phyloP scores from a whole-genome alignment of 352 stramenopile genomes.

The Globisporangium yorkense region DNA sequence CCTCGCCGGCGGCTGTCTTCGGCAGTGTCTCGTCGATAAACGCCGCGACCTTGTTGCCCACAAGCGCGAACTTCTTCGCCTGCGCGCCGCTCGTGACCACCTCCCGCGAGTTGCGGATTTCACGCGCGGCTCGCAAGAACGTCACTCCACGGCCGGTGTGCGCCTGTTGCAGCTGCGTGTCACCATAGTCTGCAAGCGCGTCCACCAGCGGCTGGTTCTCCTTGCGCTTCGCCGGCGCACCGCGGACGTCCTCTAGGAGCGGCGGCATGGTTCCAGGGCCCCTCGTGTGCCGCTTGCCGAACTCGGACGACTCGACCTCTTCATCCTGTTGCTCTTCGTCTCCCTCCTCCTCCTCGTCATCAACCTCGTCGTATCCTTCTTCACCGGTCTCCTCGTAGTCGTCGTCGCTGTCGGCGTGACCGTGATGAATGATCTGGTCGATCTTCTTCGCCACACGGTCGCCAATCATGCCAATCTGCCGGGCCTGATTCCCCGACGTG shows the following conservation, averaged over 20 bases:
- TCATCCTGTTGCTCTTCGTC: constrained; percentile 9
- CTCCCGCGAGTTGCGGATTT: constrained; percentile 36
- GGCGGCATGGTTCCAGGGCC: constrained; percentile 23
- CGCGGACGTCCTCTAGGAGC: constrained; percentile 44
- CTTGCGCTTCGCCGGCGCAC: constrained; percentile 25
- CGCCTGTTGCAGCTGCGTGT: constrained; percentile 35
- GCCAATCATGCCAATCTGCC: constrained; percentile 59
- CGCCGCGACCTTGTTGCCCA: constrained; percentile 55
- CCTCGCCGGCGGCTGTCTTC: background rate
- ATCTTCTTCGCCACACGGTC: constrained; percentile 53
- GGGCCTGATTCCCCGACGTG: constrained; percentile 41
- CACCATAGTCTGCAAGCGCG: constrained; percentile 48
- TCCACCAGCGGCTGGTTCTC: constrained; percentile 67
- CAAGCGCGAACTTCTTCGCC: constrained; percentile 45
- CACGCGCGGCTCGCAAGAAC: constrained; percentile 53
- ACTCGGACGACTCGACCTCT: constrained; percentile 3
- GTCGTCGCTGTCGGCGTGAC: constrained; percentile 59
- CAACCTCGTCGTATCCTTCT: constrained; percentile 24
- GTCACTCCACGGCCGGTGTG: constrained; percentile 59
- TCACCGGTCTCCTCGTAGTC: constrained; percentile 62
- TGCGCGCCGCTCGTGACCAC: constrained; percentile 43
- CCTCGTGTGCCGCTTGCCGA: constrained; percentile 13
- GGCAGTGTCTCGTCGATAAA: constrained; percentile 47
- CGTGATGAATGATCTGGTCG: constrained; percentile 66
- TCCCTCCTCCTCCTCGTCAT: constrained; percentile 22